Evolutionary conservation across 78 protist species (phyloP), one percentile per base, ranked within the genome.

Genomic region (Dictyostelium firmibasis): DNA sequence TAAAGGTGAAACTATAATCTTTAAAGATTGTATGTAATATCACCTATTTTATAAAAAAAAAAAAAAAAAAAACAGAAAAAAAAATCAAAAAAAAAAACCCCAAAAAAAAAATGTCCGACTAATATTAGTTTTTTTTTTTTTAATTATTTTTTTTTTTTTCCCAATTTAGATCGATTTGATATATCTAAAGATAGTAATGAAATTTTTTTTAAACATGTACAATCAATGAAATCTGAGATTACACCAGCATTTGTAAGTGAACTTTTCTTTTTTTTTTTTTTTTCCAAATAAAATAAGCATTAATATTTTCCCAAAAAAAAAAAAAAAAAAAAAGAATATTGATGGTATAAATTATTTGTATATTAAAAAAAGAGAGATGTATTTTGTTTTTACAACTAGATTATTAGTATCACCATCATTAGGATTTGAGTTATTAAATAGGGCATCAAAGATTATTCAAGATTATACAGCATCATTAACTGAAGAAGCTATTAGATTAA

Each of bases 1-100:
- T n/a, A 87, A 97, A 75, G 99, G 99, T 33, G 98, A 98, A 83
- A 79, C 97, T 18, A 92, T 98, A 76, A 85, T 98, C 10, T 67
- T 53, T 79, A 89, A 84, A 81, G 99, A 98, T 84, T 98, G 97
- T 96, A 77, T 9, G 92, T 69, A 25, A 5, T 2, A 23, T 10
- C 81, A 25, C 78, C 1, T 57, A 7, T 57, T 60, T 60, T 23
- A 4, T 3, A 27, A 67, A 27, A 27, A 25, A 67, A 27, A 11
- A 67, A 11, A 25, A 67, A 27, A 11, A 67, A 11, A 67, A 11
- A 25, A 67, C 9, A 11, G 27, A 11, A 67, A 27, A 10, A n/a
- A 67, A 64, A 23, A 23, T 25, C 74, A 7, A 23, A 64, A 25
- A 25, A 25, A 64, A 25, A 64, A 64, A 25, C 0, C 0, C 9